Evolutionary conservation across 2,329 filamentous ascomycete species (phyloP).

Genomic region (Fusarium sp.): DNA sequence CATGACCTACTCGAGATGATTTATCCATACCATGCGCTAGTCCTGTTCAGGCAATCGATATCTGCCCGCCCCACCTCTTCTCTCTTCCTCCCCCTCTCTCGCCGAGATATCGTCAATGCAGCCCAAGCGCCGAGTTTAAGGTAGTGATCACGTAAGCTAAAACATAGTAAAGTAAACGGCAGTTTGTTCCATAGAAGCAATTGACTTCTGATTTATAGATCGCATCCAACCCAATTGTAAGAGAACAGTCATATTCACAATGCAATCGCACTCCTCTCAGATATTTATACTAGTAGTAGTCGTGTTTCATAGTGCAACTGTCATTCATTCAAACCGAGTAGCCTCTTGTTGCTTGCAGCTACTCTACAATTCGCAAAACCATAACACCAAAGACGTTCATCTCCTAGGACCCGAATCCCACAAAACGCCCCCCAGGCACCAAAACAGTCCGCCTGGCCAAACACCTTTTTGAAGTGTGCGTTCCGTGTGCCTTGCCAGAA

Average conservation of each 20-base stretch:
- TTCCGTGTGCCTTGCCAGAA: slow-evolving; percentile 48
- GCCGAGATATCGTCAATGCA: slow-evolving; percentile 23
- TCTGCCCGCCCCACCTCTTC: slow-evolving; percentile 30
- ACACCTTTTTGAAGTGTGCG: slow-evolving; percentile 58
- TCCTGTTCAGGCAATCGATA: slow-evolving; percentile 16
- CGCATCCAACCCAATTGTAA: no score
- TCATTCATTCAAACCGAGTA: slow-evolving; percentile 39
- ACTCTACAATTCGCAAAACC: slow-evolving; percentile 34
- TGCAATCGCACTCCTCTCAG: background rate
- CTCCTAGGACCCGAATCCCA: slow-evolving; percentile 38
- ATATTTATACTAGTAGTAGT: slow-evolving; percentile 16
- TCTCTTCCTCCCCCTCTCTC: slow-evolving; percentile 1
- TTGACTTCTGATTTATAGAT: no score
- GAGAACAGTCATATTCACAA: background rate
- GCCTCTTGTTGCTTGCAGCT: slow-evolving; percentile 45
- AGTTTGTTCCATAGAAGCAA: no score
- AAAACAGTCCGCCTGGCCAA: slow-evolving; percentile 46
- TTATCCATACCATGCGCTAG: slow-evolving; percentile 36
- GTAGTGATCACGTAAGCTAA: background rate
- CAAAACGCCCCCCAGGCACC: slow-evolving; percentile 43
- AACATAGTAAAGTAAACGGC: no score
- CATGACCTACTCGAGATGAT: slow-evolving; percentile 40
- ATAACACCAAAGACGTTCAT: slow-evolving; percentile 45
- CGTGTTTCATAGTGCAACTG: slow-evolving; percentile 38
- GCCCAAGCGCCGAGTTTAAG: background rate